A percentile compares a stretch with the other conserved stretches of the same genome.
These are phyloP conservation scores for Peronospora belbahrii DNA, from an alignment of 352 stramenopile genomes.

Conservation along the genomic window DNA sequence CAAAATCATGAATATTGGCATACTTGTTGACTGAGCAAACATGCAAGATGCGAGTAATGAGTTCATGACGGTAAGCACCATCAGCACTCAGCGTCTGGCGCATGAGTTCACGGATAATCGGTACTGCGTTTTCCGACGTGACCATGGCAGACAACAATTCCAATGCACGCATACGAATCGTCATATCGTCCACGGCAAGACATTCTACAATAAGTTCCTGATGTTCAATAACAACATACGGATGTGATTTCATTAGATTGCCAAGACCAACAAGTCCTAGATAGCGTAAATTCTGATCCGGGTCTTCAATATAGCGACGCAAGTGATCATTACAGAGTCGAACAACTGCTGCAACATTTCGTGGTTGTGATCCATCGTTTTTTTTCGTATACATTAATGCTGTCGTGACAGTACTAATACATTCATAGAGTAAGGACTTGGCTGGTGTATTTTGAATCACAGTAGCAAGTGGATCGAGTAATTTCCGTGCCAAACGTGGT, in stretches of 20 bases:
- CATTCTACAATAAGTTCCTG: constrained; percentile 94
- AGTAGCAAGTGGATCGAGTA: constrained; percentile 94
- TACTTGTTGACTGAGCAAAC: constrained; percentile 98
- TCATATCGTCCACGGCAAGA: constrained; percentile 97
- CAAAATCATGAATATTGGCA: constrained; percentile 95
- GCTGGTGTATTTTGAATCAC: constrained; percentile 96
- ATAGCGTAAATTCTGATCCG: constrained; percentile 99
- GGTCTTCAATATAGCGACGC: constrained; percentile 93
- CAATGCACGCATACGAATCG: constrained; percentile 95
- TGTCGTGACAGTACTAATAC: constrained; percentile 94
- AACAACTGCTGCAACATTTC: constrained; percentile 91
- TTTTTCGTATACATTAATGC: constrained; percentile 95
- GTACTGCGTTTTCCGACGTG: constrained; percentile 91
- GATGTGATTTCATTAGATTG: constrained; percentile 94
- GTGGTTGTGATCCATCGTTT: constrained; percentile 90
- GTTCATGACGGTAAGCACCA: constrained; percentile 91
- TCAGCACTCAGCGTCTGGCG: constrained; percentile 91
- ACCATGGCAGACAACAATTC: constrained; percentile 95
- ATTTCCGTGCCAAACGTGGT: constrained; percentile 94
- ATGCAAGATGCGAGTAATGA: constrained; percentile 93
- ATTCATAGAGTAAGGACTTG: constrained; percentile 98
- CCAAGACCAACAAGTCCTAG: constrained; percentile 95
- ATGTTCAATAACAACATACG: constrained; percentile 92
- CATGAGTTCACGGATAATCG: constrained; percentile 95
- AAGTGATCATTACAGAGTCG: constrained; percentile 94